Evolutionary conservation across 495 filamentous ascomycete species (phyloP).

Genomic region (Daldinia caldariorum): DNA sequence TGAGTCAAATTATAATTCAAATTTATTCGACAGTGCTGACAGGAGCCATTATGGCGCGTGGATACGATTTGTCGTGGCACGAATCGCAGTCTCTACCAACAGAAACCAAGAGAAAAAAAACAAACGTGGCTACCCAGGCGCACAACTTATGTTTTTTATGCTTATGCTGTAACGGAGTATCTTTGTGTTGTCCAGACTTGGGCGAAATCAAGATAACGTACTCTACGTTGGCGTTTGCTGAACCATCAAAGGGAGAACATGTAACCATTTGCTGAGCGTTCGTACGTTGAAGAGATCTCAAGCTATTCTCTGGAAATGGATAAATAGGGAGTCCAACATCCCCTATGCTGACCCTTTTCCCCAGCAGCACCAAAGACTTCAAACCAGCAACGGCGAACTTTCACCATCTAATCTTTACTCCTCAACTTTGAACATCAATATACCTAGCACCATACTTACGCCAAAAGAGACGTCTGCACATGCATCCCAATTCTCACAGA

Average conservation of each 20-base stretch:
- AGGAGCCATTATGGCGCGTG: constrained; percentile 20
- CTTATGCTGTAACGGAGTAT: constrained; percentile 5
- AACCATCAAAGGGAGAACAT: constrained; percentile 14
- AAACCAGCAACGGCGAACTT: constrained; percentile 7
- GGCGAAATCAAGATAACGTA: constrained; percentile 16
- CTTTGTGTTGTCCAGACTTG: constrained; percentile 16
- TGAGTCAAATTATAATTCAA: constrained; percentile 25
- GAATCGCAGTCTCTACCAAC: constrained; percentile 27
- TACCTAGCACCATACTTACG: not conserved
- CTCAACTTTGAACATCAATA: not conserved
- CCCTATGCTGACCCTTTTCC: not conserved
- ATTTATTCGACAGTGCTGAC: constrained; percentile 14
- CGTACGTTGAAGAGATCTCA: not conserved
- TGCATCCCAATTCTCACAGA: not conserved
- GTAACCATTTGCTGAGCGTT: not conserved
- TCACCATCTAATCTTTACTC: not conserved
- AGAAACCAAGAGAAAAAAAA: constrained; percentile 21
- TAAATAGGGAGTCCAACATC: constrained; percentile 12
- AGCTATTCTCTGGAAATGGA: not conserved
- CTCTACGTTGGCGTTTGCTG: constrained; percentile 20
- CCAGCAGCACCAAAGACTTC: not conserved
- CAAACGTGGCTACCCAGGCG: constrained; percentile 33
- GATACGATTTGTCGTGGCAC: constrained; percentile 39
- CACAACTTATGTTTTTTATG: constrained; percentile 17
- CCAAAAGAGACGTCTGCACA: constrained; percentile 3